Evolutionary conservation across 78 protist genomes (phyloP).

Genomic region (Chrysochromulina tobinii): DNA sequence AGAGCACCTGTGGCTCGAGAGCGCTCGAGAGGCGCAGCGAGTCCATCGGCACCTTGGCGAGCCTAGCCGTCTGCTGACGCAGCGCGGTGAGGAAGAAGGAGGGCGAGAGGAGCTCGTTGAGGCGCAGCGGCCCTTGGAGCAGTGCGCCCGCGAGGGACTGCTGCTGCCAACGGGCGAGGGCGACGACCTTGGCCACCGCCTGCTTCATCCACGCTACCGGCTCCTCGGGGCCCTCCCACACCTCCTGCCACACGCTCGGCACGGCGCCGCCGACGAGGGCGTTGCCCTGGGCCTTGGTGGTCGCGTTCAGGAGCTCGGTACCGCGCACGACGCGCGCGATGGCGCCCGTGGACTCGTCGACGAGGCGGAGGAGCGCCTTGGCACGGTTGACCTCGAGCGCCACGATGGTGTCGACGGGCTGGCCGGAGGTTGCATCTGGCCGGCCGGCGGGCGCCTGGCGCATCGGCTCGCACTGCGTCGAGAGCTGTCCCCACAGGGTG

Average conservation of each 20-base stretch:
- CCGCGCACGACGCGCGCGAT: conserved; percentile 58
- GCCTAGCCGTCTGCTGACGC: conserved; percentile 70
- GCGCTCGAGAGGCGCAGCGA: not conserved
- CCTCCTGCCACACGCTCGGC: conserved; percentile 58
- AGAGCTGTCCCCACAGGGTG: conserved; percentile 30
- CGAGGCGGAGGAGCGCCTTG: not conserved
- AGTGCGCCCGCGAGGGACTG: not conserved
- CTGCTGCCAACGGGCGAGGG: not conserved
- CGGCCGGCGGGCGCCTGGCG: no score
- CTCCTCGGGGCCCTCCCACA: conserved; percentile 70
- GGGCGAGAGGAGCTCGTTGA: conserved; percentile 68
- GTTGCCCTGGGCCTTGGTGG: not conserved
- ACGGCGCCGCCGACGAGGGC: conserved; percentile 43
- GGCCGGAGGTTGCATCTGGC: not conserved
- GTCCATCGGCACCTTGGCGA: not conserved
- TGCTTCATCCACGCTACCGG: conserved; percentile 25
- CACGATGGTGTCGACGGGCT: not conserved
- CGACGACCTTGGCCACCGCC: not conserved
- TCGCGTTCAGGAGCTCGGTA: conserved; percentile 46
- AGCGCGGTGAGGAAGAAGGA: conserved; percentile 69
- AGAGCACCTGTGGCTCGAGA: not conserved
- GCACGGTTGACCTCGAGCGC: not conserved
- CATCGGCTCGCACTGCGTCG: not conserved
- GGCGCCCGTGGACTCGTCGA: conserved; percentile 7
- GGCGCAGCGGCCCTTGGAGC: conserved; percentile 27